Evolutionary conservation across 2,329 filamentous ascomycete species (phyloP), one percentile per base, ranked within the genome.

Genomic region (Coniochaeta hoffmannii): DNA sequence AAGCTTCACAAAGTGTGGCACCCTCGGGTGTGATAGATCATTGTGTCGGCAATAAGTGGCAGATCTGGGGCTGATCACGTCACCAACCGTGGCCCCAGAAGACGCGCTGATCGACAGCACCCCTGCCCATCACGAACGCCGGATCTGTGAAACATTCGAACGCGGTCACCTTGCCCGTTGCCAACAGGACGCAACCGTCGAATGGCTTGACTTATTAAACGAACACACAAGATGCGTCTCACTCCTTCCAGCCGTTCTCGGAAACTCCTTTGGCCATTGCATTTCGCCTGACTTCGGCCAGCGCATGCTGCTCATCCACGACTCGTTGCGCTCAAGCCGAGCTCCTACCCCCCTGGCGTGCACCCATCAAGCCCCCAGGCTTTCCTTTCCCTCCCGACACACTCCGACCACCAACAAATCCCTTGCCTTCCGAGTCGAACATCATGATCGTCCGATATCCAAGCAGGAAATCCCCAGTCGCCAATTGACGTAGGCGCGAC

Each of bases 41-140:
- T 26, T 41, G 36, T 19, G 49, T 22, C 49, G 49, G 49, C 26
- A 51, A 31, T 7, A 19, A 22, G 5, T 24, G 49, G 31, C 49
- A 51, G 41, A 46, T 46, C 41, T 46, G 41, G 41, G 31, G 49
- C 26, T 31, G 49, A 31, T 34, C 26, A 51, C 31, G 49, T 51
- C 49, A 34, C 49, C 28, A 31, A 31, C 49, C 28, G 26, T 6
- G 31, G 34, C 53, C 46, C 53, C 53, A 51, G 53, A 51, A 51
- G 34, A 55, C 46, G 53, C 46, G 46, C 51, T 41, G 53, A 55
- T 55, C 53, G 53, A 55, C 53, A 28, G 15, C 7, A 55, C 46
- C 53, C 53, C 53, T 55, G 53, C 19, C 46, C 17, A 19, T 50
- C 26, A 52, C 49, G n/a, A 28, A 24, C 53, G 30, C 38, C 41